Conservation (phyloP, 2,329 filamentous ascomycete genomes). For the Tympanopsis confertula region DNA sequence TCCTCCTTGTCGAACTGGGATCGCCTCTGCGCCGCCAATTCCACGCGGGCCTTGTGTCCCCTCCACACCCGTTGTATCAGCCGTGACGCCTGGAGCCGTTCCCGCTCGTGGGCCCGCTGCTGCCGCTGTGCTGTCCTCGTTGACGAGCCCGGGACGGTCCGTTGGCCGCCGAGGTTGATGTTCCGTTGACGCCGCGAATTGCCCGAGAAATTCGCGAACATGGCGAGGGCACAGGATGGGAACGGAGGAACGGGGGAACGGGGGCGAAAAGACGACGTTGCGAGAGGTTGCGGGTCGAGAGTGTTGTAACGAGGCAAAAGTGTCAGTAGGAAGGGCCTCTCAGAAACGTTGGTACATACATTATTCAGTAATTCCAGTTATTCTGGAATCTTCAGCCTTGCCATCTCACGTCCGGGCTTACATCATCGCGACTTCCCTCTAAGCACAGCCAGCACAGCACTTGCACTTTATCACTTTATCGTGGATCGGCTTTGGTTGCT, state of each 20-base stretch:
- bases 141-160: constrained; percentile 47
- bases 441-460: too few species aligned
- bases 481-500: too few species aligned
- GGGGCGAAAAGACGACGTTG: not conserved
- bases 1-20: too few species aligned
- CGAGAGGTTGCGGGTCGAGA: not conserved
- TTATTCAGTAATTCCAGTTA: too few species aligned
- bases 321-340: too few species aligned
- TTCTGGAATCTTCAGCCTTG: too few species aligned
- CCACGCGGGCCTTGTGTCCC: constrained; percentile 54
- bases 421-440: too few species aligned
- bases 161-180: not conserved
- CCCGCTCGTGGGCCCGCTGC: constrained; percentile 69
- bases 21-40: too few species aligned
- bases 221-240: not conserved
- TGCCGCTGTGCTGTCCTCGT: constrained; percentile 72
- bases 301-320: too few species aligned
- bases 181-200: not conserved
- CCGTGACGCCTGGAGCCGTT: constrained; percentile 61
- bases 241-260: not conserved
- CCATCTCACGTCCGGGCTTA: too few species aligned
- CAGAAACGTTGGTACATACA: too few species aligned
- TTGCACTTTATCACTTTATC: too few species aligned
- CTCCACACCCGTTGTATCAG: constrained; percentile 74
- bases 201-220: not conserved